These are phyloP conservation scores for Saccharum officinarum DNA, from an alignment of 176 grass and related monocot genomes.

Conservation along the genomic window DNA sequence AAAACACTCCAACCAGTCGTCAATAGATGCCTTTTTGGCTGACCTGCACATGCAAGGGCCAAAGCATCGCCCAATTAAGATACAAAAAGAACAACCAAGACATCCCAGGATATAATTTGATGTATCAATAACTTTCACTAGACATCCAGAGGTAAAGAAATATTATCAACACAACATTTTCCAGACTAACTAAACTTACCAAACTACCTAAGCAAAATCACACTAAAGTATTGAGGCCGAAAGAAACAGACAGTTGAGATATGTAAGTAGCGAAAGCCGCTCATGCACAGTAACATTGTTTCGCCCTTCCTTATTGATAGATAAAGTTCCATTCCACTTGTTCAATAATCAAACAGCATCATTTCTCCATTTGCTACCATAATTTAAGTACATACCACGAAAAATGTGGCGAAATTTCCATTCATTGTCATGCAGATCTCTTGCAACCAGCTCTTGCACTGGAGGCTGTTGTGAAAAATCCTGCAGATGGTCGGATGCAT, in stretches of 20 bases:
- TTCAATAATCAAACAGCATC: constrained; percentile 5
- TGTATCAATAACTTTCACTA: constrained; percentile 19
- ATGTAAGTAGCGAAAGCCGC: background rate
- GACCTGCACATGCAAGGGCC: constrained; percentile 58
- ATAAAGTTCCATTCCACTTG: background rate
- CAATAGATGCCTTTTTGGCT: constrained; percentile 94
- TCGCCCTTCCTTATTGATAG: background rate
- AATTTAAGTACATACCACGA: constrained; percentile 58
- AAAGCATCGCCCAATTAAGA: constrained; percentile 9
- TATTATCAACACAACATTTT: constrained; percentile 5
- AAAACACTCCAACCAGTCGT: constrained; percentile 98
- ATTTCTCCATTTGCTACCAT: background rate
- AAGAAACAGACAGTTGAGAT: background rate
- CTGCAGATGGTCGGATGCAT: constrained; percentile 33
- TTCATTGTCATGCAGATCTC: constrained; percentile 90
- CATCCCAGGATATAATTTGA: background rate
- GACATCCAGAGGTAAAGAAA: background rate
- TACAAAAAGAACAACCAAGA: background rate
- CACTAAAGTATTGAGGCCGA: background rate
- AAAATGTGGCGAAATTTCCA: constrained; percentile 99
- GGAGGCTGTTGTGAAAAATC: constrained; percentile 95
- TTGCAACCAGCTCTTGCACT: constrained; percentile 82
- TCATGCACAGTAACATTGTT: background rate
- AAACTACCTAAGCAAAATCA: constrained; percentile 8
- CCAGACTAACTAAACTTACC: background rate